Evolutionary conservation across 179 eudicot species (phyloP), one percentile per base, ranked within the genome.

Genomic region (Silene coronaria): DNA sequence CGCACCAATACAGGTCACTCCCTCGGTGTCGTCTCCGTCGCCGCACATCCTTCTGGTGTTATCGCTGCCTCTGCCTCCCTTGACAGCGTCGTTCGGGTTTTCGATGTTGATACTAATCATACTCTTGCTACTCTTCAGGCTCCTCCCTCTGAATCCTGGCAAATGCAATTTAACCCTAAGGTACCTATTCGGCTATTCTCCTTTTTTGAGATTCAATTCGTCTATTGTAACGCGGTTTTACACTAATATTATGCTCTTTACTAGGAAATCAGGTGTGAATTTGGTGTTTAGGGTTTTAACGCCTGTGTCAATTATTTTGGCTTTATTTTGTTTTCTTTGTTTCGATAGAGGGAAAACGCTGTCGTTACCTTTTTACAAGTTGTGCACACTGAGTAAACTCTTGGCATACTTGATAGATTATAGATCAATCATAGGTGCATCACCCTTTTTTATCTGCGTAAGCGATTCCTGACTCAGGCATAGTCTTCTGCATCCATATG

Each of bases 91-190:
- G 78, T 95, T 4, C 85, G 99, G 10, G 97, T 92, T 22, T 95
- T 92, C 76, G 93, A 95, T 75, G 97, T 95, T 3, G 88, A 86
- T 45, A 82, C 88, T 5, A 92, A 92, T 64, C 77, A 82, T 51
- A 95, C 99, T 46, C 78, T 92, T 32, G 91, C 97, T n/a, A 83
- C 97, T 13, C 95, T 95, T 30, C 93, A 92, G 71, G 88, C 97
- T 16, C 90, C 97, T 0, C 97, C 99, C 4, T 88, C 95, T 63
- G 97, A 95, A 84, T 89, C 90, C 73, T 95, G 99, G 99, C 91
- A 89, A 64, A 79, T 95, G 93, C 82, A 87, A 67, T 95, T 92
- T 62, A 84, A 92, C 71, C 99, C 97, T 21, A 79, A 82, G 90
- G 99, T 93, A 78, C 16, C 8, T 34, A 34, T 9, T 9, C 6